phyloP scores from a whole-genome alignment of 2,329 filamentous ascomycete genomes.

The Aplosporella prunicola region DNA sequence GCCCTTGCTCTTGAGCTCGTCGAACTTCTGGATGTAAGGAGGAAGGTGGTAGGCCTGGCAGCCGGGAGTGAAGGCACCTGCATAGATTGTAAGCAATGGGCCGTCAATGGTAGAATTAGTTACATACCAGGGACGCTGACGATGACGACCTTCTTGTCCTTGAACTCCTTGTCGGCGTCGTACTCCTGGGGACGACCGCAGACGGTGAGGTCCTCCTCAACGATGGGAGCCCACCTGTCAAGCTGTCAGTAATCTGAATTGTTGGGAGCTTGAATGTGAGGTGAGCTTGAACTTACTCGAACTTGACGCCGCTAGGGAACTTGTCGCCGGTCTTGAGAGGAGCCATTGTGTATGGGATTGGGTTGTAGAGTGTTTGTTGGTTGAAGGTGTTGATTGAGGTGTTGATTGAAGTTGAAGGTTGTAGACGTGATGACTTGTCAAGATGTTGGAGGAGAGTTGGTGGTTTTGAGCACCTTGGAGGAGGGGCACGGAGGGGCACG shows the following conservation, averaged over 20 bases:
- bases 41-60: constrained; percentile 76
- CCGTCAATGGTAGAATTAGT: not conserved
- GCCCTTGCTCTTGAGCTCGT: constrained; percentile 66
- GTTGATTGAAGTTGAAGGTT: not conserved
- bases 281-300: constrained; percentile 48
- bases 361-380: not conserved
- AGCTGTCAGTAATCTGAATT: not conserved
- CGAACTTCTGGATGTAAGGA: constrained; percentile 64
- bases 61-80: constrained; percentile 75
- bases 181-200: constrained; percentile 73
- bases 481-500: no score
- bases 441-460: not conserved
- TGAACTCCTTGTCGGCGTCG: constrained; percentile 68
- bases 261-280: not conserved
- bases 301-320: constrained; percentile 73
- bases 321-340: constrained; percentile 69
- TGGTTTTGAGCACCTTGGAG: constrained; percentile 11
- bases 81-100: not conserved
- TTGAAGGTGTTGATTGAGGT: not conserved
- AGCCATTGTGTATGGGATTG: constrained; percentile 40
- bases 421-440: not conserved
- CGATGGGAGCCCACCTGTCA: constrained; percentile 65
- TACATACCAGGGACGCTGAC: constrained; percentile 54
- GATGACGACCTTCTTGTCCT: constrained; percentile 61
- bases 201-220: constrained; percentile 58